Evolutionary conservation across 208 protist genomes (phyloP), one percentile per base, ranked within the genome.

Genomic region (Trypanosomatidae sp.): DNA sequence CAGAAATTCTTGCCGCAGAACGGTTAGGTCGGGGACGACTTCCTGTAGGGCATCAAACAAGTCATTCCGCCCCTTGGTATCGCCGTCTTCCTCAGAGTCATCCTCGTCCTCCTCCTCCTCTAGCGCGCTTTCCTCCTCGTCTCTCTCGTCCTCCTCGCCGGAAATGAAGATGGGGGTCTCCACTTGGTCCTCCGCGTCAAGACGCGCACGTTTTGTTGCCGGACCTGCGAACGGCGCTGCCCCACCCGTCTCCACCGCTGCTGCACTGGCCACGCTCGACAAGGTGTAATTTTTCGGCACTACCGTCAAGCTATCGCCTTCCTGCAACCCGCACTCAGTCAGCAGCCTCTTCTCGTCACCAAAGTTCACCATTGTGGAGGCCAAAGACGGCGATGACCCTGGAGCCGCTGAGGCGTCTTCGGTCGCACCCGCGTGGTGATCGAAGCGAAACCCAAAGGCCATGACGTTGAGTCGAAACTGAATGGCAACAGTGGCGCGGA

Each of bases 1-100:
- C 5, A 97, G 76, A 69, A 97, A 97, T 56, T 88, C 78, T 44
- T 89, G 77, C n/a, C 89, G 88, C 77, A 97, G 87, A 33, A 90
- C 80, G n/a, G 87, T 73, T 33, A 97, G 69, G 73, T 96, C 90
- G 1, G 87, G 85, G 12, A 89, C 86, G 8, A 86, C 82, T 33
- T 82, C 87, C 25, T 84, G 67, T 6, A 94, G 79, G 56, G 85
- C 84, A 17, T 79, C 76, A 65, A 91, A 82, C 36, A 94, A 66
- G 69, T 89, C 87, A 49, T 65, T 71, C 6, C 65, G 59, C n/a
- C 80, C 86, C 19, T 62, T 67, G 22, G 50, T 69, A 19, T 77
- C 82, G 22, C 76, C 78, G 19, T 71, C 66, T 15, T 66, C 77
- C 22, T 65, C 65, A 12, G 53, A 17, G 66, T 58, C 56, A 8